Percentiles rank a stretch among this genome's conserved stretches.
Conservation (phyloP, 495 filamentous ascomycete species). For the Hyaloscypha finlandica region DNA sequence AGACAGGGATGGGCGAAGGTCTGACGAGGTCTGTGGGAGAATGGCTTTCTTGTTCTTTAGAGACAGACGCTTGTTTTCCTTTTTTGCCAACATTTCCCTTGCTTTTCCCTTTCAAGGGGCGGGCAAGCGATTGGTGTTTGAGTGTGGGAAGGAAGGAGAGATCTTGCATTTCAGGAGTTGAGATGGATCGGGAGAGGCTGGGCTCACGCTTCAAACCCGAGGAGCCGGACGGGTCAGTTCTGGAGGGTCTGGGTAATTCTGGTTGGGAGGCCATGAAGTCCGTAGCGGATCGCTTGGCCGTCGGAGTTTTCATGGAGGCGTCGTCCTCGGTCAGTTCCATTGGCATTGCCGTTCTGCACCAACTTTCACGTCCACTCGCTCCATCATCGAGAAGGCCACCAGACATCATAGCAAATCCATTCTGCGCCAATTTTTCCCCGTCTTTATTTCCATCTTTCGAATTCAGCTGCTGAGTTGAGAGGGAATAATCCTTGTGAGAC, state of each 20-base stretch:
- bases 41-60: conserved; percentile 12
- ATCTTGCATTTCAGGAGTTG: conserved; percentile 36
- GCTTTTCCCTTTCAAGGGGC: conserved; percentile 24
- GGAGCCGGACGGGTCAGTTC: neutral
- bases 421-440: neutral
- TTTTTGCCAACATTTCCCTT: conserved; percentile 24
- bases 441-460: neutral
- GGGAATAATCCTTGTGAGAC: conserved; percentile 19
- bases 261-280: conserved; percentile 8
- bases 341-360: conserved; percentile 23
- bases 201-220: conserved; percentile 19
- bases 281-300: conserved; percentile 11
- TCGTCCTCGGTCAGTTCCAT: conserved; percentile 21
- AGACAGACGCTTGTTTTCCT: neutral
- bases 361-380: conserved; percentile 19
- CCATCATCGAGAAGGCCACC: conserved; percentile 13
- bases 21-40: conserved; percentile 26
- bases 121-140: conserved; percentile 37
- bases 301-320: conserved; percentile 14
- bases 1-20: conserved; percentile 22
- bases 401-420: conserved; percentile 14
- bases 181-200: conserved; percentile 37
- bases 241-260: neutral
- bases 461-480: neutral
- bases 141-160: conserved; percentile 33